phyloP scores from a whole-genome alignment of 2,329 filamentous ascomycete species.

The Fusarium pseudograminearum region DNA sequence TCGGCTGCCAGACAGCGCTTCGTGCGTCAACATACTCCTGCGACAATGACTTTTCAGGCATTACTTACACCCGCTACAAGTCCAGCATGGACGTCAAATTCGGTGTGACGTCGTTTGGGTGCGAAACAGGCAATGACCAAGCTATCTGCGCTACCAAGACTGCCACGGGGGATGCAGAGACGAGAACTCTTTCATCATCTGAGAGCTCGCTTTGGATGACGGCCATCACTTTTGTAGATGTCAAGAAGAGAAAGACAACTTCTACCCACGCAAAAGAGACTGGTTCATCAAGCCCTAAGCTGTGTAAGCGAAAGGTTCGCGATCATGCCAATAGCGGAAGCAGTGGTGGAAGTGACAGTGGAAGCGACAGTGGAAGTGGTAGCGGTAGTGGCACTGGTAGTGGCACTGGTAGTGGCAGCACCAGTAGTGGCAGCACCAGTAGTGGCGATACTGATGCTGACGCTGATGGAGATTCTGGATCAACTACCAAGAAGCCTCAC shows the following conservation, averaged over 20 bases:
- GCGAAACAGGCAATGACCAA: conserved; percentile 8
- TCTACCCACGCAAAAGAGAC: background rate
- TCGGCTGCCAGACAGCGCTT: conserved; percentile 43
- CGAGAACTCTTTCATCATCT: conserved; percentile 15
- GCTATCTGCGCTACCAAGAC: conserved; percentile 36
- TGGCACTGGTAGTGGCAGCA: background rate
- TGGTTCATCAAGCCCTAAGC: background rate
- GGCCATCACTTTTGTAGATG: conserved; percentile 32
- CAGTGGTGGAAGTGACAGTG: background rate
- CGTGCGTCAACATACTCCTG: conserved; percentile 29
- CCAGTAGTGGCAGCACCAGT: background rate
- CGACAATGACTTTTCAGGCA: conserved; percentile 37
- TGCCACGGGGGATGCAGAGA: fast-evolving
- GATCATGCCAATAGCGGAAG: background rate
- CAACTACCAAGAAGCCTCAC: background rate
- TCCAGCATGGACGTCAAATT: conserved; percentile 32
- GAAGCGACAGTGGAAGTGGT: background rate
- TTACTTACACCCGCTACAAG: conserved; percentile 39
- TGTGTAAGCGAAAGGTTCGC: conserved; percentile 24
- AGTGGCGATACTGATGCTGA: background rate
- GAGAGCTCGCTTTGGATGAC: conserved; percentile 43
- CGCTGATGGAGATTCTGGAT: background rate
- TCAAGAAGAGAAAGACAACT: conserved; percentile 15
- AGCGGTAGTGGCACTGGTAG: background rate
- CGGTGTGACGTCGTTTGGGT: conserved; percentile 38